Evolutionary conservation across 2,329 filamentous ascomycete genomes (phyloP), one percentile per base, ranked within the genome.

Genomic region (Arthroderma sp.): DNA sequence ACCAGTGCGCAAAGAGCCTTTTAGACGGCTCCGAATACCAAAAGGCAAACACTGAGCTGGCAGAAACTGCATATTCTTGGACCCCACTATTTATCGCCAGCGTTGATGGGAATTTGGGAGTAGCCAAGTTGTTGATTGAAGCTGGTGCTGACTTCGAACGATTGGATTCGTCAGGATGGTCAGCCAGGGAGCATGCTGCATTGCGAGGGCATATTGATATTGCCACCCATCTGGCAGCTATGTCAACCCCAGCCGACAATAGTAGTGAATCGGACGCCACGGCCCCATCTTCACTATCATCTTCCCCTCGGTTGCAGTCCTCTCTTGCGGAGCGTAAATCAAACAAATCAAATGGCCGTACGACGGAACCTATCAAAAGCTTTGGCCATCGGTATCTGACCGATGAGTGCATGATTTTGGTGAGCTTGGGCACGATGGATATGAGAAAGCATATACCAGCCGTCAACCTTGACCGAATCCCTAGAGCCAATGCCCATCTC

Each of bases 321-420:
- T 67, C 65, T 10, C 53, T 71, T n/a, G 55, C 57, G 6, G 66
- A 70, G 45, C 61, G 68, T 34, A 63, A 61, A 39, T 66, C 67
- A 2, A 66, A 58, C 36, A 63, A 60, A 36, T 66, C 66, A 3
- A 52, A 63, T 47, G 53, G 51, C 22, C 72, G 78, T 42, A 66
- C 73, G 5, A 69, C 80, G 2, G 86, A 95, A 51, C 82, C 88
- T 4, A 77, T 96, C 52, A 96, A 96, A 65, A 85, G 86, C 1
- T 98, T 96, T 62, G 91, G 91, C 45, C 91, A 98, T 69, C 80
- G 89, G 44, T 98, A 96, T 64, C 74, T 98, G 42, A 93, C 80
- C 11, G 78, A 93, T 42, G 81, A 94, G 56, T 85, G 85, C 50
- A 80, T 98, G 70, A 77, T 98, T 3, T 72, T 96, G 40, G 88